phyloP scores from a whole-genome alignment of 495 filamentous ascomycete genomes.

The Lophiostoma macrostomum region DNA sequence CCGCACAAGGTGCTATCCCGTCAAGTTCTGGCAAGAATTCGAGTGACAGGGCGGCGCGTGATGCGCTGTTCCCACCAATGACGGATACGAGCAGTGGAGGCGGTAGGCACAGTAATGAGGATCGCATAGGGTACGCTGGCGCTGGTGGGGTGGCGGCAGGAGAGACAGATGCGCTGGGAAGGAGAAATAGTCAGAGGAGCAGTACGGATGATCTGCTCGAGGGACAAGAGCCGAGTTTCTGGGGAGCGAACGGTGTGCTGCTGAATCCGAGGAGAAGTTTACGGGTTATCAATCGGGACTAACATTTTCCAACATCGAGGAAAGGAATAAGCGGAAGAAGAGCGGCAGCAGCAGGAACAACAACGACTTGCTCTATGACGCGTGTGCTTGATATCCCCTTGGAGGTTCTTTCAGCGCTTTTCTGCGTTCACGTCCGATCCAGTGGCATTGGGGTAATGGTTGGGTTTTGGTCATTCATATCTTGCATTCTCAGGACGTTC shows the following conservation, averaged over 20 bases:
- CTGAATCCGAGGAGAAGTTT: conserved; percentile 69
- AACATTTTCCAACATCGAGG: too few relatives aligned
- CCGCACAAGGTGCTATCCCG: conserved; percentile 12
- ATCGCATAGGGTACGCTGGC: conserved; percentile 35
- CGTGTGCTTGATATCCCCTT: too few relatives aligned
- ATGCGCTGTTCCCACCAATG: conserved; percentile 1
- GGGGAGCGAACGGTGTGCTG: conserved; percentile 56
- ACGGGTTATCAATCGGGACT: conserved; percentile 63
- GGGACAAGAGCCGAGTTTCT: conserved; percentile 68
- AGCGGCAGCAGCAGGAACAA: neutral
- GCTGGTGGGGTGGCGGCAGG: conserved; percentile 10
- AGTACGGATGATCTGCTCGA: conserved; percentile 56
- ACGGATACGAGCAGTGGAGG: neutral
- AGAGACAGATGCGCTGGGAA: conserved; percentile 3
- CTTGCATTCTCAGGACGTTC: too few relatives aligned
- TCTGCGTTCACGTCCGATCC: too few relatives aligned
- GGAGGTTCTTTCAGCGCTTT: too few relatives aligned
- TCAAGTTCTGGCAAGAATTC: conserved; percentile 17
- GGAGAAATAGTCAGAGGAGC: conserved; percentile 40
- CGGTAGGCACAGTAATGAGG: conserved; percentile 3
- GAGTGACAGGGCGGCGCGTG: neutral
- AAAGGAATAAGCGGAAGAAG: too few relatives aligned
- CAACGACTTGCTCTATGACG: too few relatives aligned
- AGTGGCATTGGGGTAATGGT: too few relatives aligned
- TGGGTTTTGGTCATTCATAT: too few relatives aligned